These are phyloP conservation scores for Silene uniflora DNA, from an alignment of 148 eudicot species.

Conservation along the genomic window DNA sequence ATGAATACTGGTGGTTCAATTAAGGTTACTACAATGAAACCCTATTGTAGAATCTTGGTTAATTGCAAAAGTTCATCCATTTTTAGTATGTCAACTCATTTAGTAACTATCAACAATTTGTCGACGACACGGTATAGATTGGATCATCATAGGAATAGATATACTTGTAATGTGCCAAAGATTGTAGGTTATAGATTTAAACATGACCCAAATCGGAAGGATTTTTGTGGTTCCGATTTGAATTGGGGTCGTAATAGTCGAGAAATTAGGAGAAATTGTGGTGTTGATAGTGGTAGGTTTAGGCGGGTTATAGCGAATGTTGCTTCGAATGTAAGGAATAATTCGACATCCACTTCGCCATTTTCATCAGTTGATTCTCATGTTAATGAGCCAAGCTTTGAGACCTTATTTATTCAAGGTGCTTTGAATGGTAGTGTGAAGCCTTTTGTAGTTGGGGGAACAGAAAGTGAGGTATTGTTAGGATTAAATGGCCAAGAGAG, in stretches of 20 bases:
- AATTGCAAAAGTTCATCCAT: slow-evolving; percentile 41
- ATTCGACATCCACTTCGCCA: slow-evolving; percentile 39
- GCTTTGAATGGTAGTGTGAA: slow-evolving; percentile 41
- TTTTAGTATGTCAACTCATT: slow-evolving; percentile 36
- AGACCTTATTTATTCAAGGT: slow-evolving; percentile 52
- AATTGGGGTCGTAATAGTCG: slow-evolving; percentile 43
- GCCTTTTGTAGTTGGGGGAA: slow-evolving; percentile 46
- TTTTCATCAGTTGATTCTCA: slow-evolving; percentile 35
- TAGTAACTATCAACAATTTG: slow-evolving; percentile 27
- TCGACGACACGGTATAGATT: slow-evolving; percentile 36
- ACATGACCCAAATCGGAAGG: slow-evolving; percentile 39
- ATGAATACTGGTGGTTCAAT: slow-evolving; percentile 60
- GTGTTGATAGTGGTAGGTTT: slow-evolving; percentile 23
- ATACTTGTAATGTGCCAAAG: slow-evolving; percentile 27
- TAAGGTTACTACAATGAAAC: slow-evolving; percentile 50
- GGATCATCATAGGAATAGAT: slow-evolving; percentile 14
- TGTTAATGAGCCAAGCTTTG: slow-evolving; percentile 48
- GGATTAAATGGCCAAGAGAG: slow-evolving; percentile 24
- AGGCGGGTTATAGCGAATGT: slow-evolving; percentile 41
- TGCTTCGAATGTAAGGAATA: slow-evolving; percentile 57
- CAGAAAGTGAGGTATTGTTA: slow-evolving; percentile 24
- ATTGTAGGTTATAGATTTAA: slow-evolving; percentile 37
- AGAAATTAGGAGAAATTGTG: slow-evolving; percentile 27
- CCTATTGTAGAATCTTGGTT: slow-evolving; percentile 48
- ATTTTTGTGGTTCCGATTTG: slow-evolving; percentile 53